phyloP scores from a whole-genome alignment of 768 basidiomycete species.

The Candolleomyces aberdarensis region DNA sequence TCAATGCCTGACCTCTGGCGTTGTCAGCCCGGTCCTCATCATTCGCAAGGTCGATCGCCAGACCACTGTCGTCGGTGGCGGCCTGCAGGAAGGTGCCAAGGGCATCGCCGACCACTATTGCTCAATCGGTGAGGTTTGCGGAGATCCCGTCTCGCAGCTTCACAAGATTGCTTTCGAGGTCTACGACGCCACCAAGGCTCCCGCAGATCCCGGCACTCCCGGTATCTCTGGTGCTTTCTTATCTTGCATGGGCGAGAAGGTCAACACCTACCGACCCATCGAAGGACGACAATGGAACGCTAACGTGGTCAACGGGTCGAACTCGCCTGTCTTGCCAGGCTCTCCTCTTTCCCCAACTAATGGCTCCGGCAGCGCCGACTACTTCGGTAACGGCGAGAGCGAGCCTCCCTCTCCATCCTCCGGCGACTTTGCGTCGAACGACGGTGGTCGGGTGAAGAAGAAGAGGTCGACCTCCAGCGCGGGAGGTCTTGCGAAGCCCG shows the following conservation, averaged over 20 bases:
- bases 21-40: slow-evolving; percentile 89
- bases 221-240: slow-evolving; percentile 80
- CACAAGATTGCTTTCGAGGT: slow-evolving; percentile 97
- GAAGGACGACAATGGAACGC: slow-evolving; percentile 81
- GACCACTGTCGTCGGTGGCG: slow-evolving; percentile 86
- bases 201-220: slow-evolving; percentile 75
- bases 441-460: slow-evolving; percentile 83
- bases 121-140: slow-evolving; percentile 80
- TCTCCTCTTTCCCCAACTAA: slow-evolving; percentile 71
- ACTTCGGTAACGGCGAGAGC: slow-evolving; percentile 64
- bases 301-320: slow-evolving; percentile 45
- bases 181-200: slow-evolving; percentile 64
- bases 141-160: slow-evolving; percentile 92
- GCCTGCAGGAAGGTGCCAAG: slow-evolving; percentile 85
- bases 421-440: slow-evolving; percentile 71
- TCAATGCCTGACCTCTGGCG: slow-evolving; percentile 91
- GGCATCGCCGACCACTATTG: slow-evolving; percentile 83
- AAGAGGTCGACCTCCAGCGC: slow-evolving; percentile 78
- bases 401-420: slow-evolving; percentile 68
- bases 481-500: slow-evolving; percentile 51
- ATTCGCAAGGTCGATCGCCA: slow-evolving; percentile 93
- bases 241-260: slow-evolving; percentile 91
- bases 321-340: slow-evolving; percentile 59
- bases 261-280: slow-evolving; percentile 84
- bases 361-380: slow-evolving; percentile 53